These are phyloP conservation scores for Berkeleyomyces basicola DNA, from an alignment of 2,329 filamentous ascomycete genomes.

Conservation along the genomic window DNA sequence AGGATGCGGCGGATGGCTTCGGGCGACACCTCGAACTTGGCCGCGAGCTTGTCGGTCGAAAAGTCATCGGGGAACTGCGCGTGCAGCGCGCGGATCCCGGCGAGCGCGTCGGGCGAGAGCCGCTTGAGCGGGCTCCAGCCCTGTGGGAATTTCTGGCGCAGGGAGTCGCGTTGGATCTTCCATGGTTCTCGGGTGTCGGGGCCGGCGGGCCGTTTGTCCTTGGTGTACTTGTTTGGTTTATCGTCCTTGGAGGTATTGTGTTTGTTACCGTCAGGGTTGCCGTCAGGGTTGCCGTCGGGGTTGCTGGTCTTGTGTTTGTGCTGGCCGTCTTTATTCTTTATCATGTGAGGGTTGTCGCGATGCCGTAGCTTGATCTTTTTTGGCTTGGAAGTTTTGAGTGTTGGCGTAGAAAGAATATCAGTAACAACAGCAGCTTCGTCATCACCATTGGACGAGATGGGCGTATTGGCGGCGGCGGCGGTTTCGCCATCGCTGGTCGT, in stretches of 20 bases:
- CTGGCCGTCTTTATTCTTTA: not conserved
- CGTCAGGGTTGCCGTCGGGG: not conserved
- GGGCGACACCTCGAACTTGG: slow-evolving; percentile 69
- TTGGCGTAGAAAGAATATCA: slow-evolving; percentile 1
- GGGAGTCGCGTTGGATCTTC: slow-evolving; percentile 57
- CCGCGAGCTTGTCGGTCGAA: slow-evolving; percentile 54
- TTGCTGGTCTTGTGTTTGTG: not conserved
- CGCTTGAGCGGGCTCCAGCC: slow-evolving; percentile 74
- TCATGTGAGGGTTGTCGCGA: not conserved
- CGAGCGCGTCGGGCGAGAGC: slow-evolving; percentile 78
- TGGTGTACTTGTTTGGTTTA: not conserved
- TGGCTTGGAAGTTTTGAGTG: not conserved
- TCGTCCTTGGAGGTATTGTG: not conserved
- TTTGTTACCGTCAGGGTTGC: not conserved
- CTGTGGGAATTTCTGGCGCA: slow-evolving; percentile 63
- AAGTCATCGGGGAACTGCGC: slow-evolving; percentile 60
- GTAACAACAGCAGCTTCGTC: not conserved
- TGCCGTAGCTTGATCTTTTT: slow-evolving; percentile 7
- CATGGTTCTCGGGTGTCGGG: slow-evolving; percentile 32
- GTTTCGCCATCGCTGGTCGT: not conserved
- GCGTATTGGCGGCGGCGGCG: not conserved
- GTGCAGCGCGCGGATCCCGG: slow-evolving; percentile 76
- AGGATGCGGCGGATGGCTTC: slow-evolving; percentile 81
- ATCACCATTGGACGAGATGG: not conserved
- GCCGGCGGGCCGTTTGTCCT: not conserved